These are phyloP conservation scores for Biscogniauxia marginata DNA, from an alignment of 2,329 filamentous ascomycete genomes.

Conservation along the genomic window DNA sequence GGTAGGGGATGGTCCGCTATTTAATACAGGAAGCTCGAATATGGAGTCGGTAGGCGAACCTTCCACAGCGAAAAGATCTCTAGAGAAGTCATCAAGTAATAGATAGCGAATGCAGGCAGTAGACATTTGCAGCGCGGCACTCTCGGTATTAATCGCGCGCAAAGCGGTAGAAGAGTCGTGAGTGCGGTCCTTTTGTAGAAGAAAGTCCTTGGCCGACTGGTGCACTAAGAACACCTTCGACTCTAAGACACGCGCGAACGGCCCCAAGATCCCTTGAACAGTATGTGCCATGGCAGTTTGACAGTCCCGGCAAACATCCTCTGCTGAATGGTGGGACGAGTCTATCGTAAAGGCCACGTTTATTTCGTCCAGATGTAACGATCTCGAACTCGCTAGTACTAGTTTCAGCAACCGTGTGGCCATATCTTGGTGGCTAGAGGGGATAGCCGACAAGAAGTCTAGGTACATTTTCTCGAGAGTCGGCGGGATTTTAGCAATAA, in stretches of 20 bases:
- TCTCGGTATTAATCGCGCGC: conserved; percentile 7
- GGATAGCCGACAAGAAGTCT: conserved; percentile 31
- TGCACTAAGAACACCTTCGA: conserved; percentile 36
- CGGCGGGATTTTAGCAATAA: conserved; percentile 32
- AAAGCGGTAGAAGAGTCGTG: conserved; percentile 5
- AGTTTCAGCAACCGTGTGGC: conserved; percentile 33
- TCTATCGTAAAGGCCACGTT: conserved; percentile 32
- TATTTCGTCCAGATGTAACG: conserved; percentile 34
- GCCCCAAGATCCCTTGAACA: conserved; percentile 32
- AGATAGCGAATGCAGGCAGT: conserved; percentile 29
- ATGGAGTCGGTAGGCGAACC: conserved; percentile 1
- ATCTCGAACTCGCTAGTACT: conserved; percentile 34
- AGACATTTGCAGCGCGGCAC: conserved; percentile 16
- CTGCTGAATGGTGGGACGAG: conserved; percentile 22
- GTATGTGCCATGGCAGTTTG: conserved; percentile 30
- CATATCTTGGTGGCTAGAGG: conserved; percentile 20
- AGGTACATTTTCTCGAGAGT: conserved; percentile 32
- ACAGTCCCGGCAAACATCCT: conserved; percentile 24
- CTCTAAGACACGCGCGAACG: conserved; percentile 33
- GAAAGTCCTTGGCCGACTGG: conserved; percentile 37
- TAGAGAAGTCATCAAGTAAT: conserved; percentile 34
- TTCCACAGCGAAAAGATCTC: conserved; percentile 25
- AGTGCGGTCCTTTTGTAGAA: conserved; percentile 14
- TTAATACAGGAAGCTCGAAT: neutral
- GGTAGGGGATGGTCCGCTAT: neutral